Evolutionary conservation across 2,329 filamentous ascomycete species (phyloP).

Genomic region (Albifimbria verrucaria): DNA sequence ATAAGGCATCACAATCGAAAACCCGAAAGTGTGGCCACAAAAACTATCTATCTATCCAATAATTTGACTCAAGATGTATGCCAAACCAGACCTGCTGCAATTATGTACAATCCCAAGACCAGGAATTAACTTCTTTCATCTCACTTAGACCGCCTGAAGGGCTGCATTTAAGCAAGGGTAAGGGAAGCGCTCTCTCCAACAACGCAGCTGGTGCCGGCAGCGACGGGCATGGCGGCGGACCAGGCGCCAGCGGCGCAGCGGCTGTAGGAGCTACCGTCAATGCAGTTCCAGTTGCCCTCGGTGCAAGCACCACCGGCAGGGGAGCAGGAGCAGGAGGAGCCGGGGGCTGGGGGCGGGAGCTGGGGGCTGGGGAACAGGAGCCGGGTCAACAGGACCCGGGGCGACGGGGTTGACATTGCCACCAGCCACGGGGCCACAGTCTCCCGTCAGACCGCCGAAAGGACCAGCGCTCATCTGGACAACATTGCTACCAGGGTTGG

Average conservation of each 20-base stretch:
- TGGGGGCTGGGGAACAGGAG: slow-evolving; percentile 15
- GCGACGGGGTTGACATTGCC: slow-evolving; percentile 34
- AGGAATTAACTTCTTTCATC: background rate
- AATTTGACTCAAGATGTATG: background rate
- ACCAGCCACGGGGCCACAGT: slow-evolving; percentile 21
- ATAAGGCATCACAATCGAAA: too few relatives aligned
- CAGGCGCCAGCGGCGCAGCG: slow-evolving; percentile 51
- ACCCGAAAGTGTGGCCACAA: too few relatives aligned
- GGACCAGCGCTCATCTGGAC: slow-evolving; percentile 31
- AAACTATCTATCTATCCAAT: background rate
- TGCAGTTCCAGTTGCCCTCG: slow-evolving; percentile 54
- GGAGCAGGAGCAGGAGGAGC: slow-evolving; percentile 16
- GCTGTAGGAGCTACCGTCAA: slow-evolving; percentile 48
- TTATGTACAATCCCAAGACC: background rate
- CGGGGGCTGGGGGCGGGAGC: slow-evolving; percentile 13
- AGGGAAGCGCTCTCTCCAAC: background rate
- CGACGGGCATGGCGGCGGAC: slow-evolving; percentile 39
- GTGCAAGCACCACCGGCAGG: slow-evolving; percentile 42
- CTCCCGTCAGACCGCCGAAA: slow-evolving; percentile 23
- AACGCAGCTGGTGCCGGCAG: slow-evolving; percentile 42
- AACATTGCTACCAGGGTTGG: slow-evolving; percentile 55
- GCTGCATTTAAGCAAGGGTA: background rate
- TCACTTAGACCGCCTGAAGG: background rate
- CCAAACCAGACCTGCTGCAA: background rate
- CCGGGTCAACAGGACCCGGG: slow-evolving; percentile 3